Base-by-base conservation (phyloP, 352 stramenopile species). In the Plasmopara viticola region DNA sequence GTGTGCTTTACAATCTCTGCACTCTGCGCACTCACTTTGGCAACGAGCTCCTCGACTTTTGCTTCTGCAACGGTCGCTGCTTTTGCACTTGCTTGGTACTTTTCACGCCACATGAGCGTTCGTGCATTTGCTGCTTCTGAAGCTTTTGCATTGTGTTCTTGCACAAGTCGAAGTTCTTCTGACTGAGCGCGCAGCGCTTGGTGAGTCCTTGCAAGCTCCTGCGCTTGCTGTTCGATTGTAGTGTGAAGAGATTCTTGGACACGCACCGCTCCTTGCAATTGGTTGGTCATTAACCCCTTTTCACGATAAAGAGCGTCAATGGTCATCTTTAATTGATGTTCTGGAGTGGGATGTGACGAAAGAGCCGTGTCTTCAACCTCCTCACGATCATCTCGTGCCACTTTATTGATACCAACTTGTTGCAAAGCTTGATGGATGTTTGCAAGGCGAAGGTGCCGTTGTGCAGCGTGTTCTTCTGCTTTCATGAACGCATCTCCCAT, bases 1-100 rank as follows among this genome's bases (percentile, higher is more conserved):
- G 72, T 74, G 44, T 82, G 72, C 50, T 85, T 84, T n/a, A 72
- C 52, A 15, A 89, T 66, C 48, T 87, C 78, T 25, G 83, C 75
- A 5, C 39, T 57, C 15, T 83, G 67, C 0, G 51, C 49, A 29
- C 68, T 53, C 12, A 74, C 48, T 20, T 71, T 75, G n/a, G 53
- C 44, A 48, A 87, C 78, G 7, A 86, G 60, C 18, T 89, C 71
- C 3, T 55, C 13, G 0, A 71, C 55, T 33, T 60, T 64, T 5
- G 60, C 50, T 17, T 88, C 73, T 0, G 58, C 51, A 13, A 68
- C 54, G 0, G 61, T 60, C 7, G 62, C 58, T 9, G 56, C 53
- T 49, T 86, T 84, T 7, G 65, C 42, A 45, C 60, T 67, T 3
- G 30, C 53, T 30, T 86, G 72, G 33, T 58, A 74, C 42, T 86